phyloP scores from a whole-genome alignment of 2,329 filamentous ascomycete genomes.

The Xylariomycetidae sp. region DNA sequence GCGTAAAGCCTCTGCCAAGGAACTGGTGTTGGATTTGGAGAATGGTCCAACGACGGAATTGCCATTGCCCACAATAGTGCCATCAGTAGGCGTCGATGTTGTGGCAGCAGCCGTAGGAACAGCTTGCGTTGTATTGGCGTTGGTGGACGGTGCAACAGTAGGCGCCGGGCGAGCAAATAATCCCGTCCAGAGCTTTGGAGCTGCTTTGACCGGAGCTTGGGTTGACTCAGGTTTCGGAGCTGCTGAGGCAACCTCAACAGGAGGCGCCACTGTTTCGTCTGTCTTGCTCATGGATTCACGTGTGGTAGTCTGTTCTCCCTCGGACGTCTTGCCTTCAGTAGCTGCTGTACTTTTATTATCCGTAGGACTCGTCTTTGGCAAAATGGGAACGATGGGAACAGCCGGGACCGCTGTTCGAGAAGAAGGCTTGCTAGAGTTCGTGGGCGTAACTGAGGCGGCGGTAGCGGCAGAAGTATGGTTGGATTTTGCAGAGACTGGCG shows the following conservation, averaged over 20 bases:
- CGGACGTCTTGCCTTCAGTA: constrained; percentile 13
- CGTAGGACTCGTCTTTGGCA: constrained; percentile 35
- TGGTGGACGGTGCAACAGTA: constrained; percentile 15
- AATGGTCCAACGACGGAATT: constrained; percentile 28
- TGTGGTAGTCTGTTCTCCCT: constrained; percentile 14
- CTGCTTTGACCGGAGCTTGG: constrained; percentile 25
- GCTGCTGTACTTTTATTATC: constrained; percentile 19
- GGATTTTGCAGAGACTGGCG: constrained; percentile 27
- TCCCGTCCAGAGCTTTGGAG: constrained; percentile 34
- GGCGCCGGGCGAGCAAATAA: constrained; percentile 27
- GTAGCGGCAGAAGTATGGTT: constrained; percentile 18
- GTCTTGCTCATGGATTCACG: constrained; percentile 6
- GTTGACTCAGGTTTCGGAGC: constrained; percentile 23
- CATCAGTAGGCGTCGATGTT: constrained; percentile 17
- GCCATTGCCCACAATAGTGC: constrained; percentile 18
- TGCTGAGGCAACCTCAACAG: constrained; percentile 8
- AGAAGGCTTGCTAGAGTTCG: constrained; percentile 24
- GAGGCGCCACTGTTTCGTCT: constrained; percentile 9
- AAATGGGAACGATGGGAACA: constrained; percentile 40
- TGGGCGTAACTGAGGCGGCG: constrained; percentile 18
- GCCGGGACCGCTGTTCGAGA: constrained; percentile 33
- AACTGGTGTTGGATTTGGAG: constrained; percentile 35
- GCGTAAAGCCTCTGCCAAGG: constrained; percentile 59
- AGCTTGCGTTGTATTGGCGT: constrained; percentile 18
- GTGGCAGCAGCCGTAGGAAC: constrained; percentile 15